Evolutionary conservation across 441 rosid genomes (phyloP), one percentile per base, ranked within the genome.

Genomic region (Codiaeum variegatum): DNA sequence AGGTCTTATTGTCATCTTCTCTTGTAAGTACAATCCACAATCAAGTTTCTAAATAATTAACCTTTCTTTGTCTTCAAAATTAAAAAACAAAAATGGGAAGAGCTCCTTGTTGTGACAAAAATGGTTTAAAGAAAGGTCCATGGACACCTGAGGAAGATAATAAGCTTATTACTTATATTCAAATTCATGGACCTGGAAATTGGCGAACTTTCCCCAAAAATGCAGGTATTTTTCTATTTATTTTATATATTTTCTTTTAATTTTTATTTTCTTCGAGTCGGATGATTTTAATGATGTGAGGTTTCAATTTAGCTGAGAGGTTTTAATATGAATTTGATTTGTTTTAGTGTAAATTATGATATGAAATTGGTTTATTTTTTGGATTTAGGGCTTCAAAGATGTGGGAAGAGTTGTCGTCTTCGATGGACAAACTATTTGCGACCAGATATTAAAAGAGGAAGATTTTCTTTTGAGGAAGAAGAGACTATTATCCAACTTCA

Each of bases 91-190:
- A 38, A 72, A 93, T 94, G 98, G 98, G 96, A 74, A 89, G 97
- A 85, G 83, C 95, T 58, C 98, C 98, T 67, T 94, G 98, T 80
- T 91, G 97, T 72, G 97, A 89, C 72, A 94, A 91, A 78, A 83
- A 87, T 80, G 96, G 95, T 65, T 86, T 89, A 71, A 94, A 91
- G 88, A 94, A 87, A 72, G 98, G 98, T 62, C 96, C 98, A 19
- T 94, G 98, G 98, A 90, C 95, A 3, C 76, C 93, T 0, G 97
- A 94, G 67, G 98, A 94, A 77, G 98, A 94, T 73, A 83, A 84
- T 24, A 91, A 83, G 81, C 97, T 94, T 74, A 80, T 82, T 26
- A 76, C 82, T 49, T 84, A 85, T 71, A 88, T 94, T 76, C 92
- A 90, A 62, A 34, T 75, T 73, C 90, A 92, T 63, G 97, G 97